These are phyloP conservation scores for Ustanciosporium gigantosporum DNA, from an alignment of 1,284 basidiomycete genomes.

Conservation along the genomic window DNA sequence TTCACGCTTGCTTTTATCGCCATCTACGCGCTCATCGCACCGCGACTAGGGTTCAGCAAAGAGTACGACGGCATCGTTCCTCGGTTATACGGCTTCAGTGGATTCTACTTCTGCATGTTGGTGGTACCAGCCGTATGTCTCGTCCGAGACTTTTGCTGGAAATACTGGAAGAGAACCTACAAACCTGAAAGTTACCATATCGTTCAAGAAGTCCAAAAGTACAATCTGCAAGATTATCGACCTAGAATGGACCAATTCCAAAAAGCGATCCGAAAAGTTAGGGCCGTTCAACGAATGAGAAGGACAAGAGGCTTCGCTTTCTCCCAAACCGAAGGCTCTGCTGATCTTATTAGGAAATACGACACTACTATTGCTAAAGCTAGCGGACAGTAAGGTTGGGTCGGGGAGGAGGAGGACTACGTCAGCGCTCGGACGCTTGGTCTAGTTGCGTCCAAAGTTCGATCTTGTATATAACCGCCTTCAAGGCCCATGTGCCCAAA, in stretches of 20 bases:
- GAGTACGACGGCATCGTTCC: constrained; percentile 77
- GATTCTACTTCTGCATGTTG: constrained; percentile 88
- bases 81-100: constrained; percentile 79
- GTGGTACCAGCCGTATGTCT: constrained; percentile 87
- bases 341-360: constrained; percentile 58
- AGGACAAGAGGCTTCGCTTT: constrained; percentile 59
- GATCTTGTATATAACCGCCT: no score
- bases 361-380: constrained; percentile 54
- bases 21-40: constrained; percentile 84
- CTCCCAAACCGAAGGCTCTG: constrained; percentile 57
- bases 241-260: constrained; percentile 89
- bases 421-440: no score
- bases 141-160: constrained; percentile 70
- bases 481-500: no score
- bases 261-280: constrained; percentile 59
- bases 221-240: constrained; percentile 94
- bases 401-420: no score
- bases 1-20: constrained; percentile 94
- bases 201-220: constrained; percentile 87
- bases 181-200: constrained; percentile 89
- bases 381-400: constrained; percentile 18
- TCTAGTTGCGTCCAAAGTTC: no score
- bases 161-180: constrained; percentile 72
- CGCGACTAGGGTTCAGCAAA: constrained; percentile 80
- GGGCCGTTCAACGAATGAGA: constrained; percentile 57